A percentile compares a stretch with the other conserved stretches of the same genome.
phyloP scores from a whole-genome alignment of 164 flowering plant species.

The Vitis rotundifolia region DNA sequence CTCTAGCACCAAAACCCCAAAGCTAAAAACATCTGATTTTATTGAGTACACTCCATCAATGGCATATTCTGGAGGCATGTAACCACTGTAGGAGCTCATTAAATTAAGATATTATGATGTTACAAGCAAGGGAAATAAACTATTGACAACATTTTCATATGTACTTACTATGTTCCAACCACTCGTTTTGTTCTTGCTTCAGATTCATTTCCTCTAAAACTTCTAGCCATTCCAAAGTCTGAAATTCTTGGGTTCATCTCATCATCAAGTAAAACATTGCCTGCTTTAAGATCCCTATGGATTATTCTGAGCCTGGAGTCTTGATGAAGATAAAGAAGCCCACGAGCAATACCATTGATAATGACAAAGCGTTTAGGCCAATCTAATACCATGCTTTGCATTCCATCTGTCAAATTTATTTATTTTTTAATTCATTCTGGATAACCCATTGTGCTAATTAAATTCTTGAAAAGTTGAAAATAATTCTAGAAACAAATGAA shows the following conservation, averaged over 20 bases:
- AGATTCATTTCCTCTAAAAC: slow-evolving; percentile 14
- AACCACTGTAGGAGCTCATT: slow-evolving; percentile 13
- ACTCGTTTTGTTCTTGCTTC: slow-evolving; percentile 17
- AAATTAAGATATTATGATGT: background rate
- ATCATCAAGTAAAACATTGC: slow-evolving; percentile 13
- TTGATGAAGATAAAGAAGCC: slow-evolving; percentile 24
- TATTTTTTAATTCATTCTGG: background rate
- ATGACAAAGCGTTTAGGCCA: slow-evolving; percentile 18
- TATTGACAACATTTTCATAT: too few species aligned
- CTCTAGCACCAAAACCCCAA: slow-evolving; percentile 23
- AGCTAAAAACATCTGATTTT: slow-evolving; percentile 25
- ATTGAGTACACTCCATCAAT: slow-evolving; percentile 21
- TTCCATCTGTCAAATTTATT: slow-evolving; percentile 6
- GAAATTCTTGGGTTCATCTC: slow-evolving; percentile 24
- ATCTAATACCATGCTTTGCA: background rate
- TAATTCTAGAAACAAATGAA: background rate
- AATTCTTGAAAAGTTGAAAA: background rate
- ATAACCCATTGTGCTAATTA: background rate
- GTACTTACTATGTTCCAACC: slow-evolving; percentile 23
- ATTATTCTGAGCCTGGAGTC: slow-evolving; percentile 21
- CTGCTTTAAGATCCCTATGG: slow-evolving; percentile 22
- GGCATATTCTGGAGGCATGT: slow-evolving; percentile 27
- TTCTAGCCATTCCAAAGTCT: slow-evolving; percentile 24
- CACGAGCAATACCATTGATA: slow-evolving; percentile 20
- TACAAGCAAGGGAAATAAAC: background rate